Percentiles rank a stretch among this genome's conserved stretches.
Conservation (phyloP, 768 basidiomycete species). For the Termitomyces sp. region DNA sequence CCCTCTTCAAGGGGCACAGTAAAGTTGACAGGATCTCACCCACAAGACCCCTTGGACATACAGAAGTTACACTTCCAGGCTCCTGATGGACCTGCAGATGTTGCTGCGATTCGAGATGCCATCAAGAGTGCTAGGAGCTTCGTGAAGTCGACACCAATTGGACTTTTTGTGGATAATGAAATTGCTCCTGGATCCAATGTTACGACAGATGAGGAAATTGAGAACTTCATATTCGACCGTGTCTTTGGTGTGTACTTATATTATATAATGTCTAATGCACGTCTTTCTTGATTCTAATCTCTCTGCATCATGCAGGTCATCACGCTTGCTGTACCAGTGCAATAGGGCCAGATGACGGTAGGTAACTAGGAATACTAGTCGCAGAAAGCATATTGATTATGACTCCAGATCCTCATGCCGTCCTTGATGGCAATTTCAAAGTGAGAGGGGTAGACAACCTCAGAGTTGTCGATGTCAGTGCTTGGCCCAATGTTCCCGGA, state of each 20-base stretch:
- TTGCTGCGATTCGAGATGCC: constrained; percentile 20
- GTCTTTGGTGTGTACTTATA: constrained; percentile 17
- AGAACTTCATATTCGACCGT: constrained; percentile 17
- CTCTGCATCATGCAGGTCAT: constrained; percentile 15
- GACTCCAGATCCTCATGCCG: neutral
- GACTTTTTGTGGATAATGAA: constrained; percentile 16
- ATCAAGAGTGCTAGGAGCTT: constrained; percentile 19
- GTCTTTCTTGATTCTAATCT: neutral
- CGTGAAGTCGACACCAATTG: constrained; percentile 14
- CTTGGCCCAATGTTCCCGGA: constrained; percentile 25
- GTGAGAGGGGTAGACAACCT: neutral
- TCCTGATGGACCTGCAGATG: constrained; percentile 16
- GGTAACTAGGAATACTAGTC: neutral
- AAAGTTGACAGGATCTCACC: constrained; percentile 23
- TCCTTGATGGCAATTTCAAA: neutral
- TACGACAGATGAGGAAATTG: constrained; percentile 17
- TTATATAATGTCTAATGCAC: neutral
- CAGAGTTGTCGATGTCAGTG: constrained; percentile 17
- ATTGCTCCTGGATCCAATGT: constrained; percentile 17
- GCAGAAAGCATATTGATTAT: neutral
- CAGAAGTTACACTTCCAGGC: constrained; percentile 25
- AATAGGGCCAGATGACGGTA: constrained; percentile 21
- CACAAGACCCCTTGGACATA: constrained; percentile 24
- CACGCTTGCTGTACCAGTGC: constrained; percentile 27
- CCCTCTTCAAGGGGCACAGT: constrained; percentile 24